phyloP scores from a whole-genome alignment of 352 stramenopile species.

The Phytophthora idaei region DNA sequence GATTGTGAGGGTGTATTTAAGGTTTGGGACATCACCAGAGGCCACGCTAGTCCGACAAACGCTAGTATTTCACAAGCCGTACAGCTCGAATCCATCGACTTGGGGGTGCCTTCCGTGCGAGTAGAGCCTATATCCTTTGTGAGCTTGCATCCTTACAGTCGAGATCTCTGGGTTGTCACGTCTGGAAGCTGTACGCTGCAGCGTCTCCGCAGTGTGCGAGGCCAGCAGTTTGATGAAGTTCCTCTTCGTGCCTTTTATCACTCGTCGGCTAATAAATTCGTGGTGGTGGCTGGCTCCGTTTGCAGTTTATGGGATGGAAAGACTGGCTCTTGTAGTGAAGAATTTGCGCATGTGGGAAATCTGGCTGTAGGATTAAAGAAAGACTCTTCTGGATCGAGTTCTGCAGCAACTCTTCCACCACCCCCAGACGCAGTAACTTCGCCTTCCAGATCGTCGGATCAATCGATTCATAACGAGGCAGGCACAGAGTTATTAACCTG shows the following conservation, averaged over 20 bases:
- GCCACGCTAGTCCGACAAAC: slow-evolving; percentile 30
- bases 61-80: slow-evolving; percentile 54
- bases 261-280: slow-evolving; percentile 70
- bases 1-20: slow-evolving; percentile 80
- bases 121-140: slow-evolving; percentile 70
- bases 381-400: background rate
- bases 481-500: slow-evolving; percentile 55
- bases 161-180: slow-evolving; percentile 68
- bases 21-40: slow-evolving; percentile 83
- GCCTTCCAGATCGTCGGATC: slow-evolving; percentile 9
- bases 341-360: slow-evolving; percentile 60
- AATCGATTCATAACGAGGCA: slow-evolving; percentile 24
- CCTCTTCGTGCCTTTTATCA: slow-evolving; percentile 75
- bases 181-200: slow-evolving; percentile 60
- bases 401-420: background rate
- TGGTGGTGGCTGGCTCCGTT: slow-evolving; percentile 60
- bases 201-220: slow-evolving; percentile 55
- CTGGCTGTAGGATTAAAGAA: slow-evolving; percentile 6
- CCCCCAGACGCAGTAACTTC: slow-evolving; percentile 3
- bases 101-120: slow-evolving; percentile 51
- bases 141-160: slow-evolving; percentile 51
- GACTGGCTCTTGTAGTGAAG: slow-evolving; percentile 54
- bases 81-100: slow-evolving; percentile 69
- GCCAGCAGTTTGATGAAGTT: slow-evolving; percentile 76
- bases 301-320: slow-evolving; percentile 80